Percentiles rank a stretch among this genome's conserved stretches.
Conservation (phyloP, 2,329 filamentous ascomycete species). For the Atkinsonella texensis region DNA sequence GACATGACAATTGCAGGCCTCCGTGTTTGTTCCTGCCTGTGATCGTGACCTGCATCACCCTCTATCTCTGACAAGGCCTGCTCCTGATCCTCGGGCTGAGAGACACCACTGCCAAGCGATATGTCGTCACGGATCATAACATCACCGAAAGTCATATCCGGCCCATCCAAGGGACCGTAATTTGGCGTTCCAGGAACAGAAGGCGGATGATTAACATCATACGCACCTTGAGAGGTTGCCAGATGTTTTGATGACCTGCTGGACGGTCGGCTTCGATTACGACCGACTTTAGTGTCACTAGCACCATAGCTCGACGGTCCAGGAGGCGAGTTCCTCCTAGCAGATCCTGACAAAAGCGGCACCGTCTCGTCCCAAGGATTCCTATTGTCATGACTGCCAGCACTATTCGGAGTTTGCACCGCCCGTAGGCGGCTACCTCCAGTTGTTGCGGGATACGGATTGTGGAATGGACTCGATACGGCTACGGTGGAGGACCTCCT, state of each 20-base stretch:
- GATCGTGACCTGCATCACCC: constrained; percentile 13
- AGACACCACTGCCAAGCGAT: constrained; percentile 21
- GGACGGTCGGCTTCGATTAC: constrained; percentile 33
- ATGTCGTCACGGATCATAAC: constrained; percentile 60
- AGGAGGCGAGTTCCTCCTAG: constrained; percentile 12
- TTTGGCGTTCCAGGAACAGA: constrained; percentile 52
- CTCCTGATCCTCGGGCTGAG: constrained; percentile 17
- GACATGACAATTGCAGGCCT: constrained; percentile 55
- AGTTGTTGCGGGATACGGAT: constrained; percentile 16
- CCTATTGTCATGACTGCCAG: constrained; percentile 37
- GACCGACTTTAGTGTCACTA: constrained; percentile 22
- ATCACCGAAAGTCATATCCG: constrained; percentile 51
- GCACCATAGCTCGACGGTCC: constrained; percentile 29
- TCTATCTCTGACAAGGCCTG: constrained; percentile 21
- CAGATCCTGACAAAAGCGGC: constrained; percentile 37
- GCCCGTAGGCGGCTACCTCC: constrained; percentile 24
- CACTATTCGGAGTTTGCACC: constrained; percentile 24
- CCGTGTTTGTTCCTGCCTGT: constrained; percentile 17
- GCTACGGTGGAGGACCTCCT: constrained; percentile 45
- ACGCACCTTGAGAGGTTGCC: constrained; percentile 23
- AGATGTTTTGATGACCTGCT: constrained; percentile 38
- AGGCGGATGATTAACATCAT: constrained; percentile 57
- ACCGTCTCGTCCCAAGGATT: constrained; percentile 35
- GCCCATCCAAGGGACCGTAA: constrained; percentile 34
- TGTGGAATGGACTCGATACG: constrained; percentile 21